Evolutionary conservation across 1,284 basidiomycete species (phyloP).

Genomic region (Mycosarcoma maydis): DNA sequence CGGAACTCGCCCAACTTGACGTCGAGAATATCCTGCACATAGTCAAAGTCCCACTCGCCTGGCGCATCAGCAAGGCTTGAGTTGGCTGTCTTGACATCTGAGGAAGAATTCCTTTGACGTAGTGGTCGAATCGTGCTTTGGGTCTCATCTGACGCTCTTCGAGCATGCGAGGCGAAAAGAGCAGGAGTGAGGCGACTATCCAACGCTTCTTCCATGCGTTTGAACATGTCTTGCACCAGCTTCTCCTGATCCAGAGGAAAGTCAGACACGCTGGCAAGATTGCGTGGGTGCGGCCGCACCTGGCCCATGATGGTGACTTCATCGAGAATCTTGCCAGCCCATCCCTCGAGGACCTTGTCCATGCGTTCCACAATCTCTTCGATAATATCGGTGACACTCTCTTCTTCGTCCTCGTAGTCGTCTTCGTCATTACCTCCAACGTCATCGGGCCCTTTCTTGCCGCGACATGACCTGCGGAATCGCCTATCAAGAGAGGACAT

Average conservation of each 20-base stretch:
- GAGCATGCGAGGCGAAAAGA: conserved; percentile 10
- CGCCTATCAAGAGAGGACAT: conserved; percentile 25
- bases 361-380: conserved; percentile 58
- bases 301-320: conserved; percentile 63
- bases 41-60: conserved; percentile 59
- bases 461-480: conserved; percentile 2
- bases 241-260: conserved; percentile 19
- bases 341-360: conserved; percentile 56
- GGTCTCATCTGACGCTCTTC: conserved; percentile 45
- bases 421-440: not conserved
- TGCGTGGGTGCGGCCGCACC: conserved; percentile 41
- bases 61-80: conserved; percentile 33
- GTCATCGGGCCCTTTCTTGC: not conserved
- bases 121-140: conserved; percentile 37
- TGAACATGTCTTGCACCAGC: conserved; percentile 26
- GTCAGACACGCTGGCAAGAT: not conserved
- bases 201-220: conserved; percentile 26
- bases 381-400: conserved; percentile 52
- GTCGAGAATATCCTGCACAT: conserved; percentile 53
- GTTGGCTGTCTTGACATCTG: conserved; percentile 18
- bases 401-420: conserved; percentile 34
- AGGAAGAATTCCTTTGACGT: not conserved
- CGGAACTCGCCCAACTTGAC: conserved; percentile 43
- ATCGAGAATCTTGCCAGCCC: conserved; percentile 62
- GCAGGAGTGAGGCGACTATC: conserved; percentile 16